These are phyloP conservation scores for Colletotrichum lini DNA, from an alignment of 2,329 filamentous ascomycete genomes.

Conservation along the genomic window DNA sequence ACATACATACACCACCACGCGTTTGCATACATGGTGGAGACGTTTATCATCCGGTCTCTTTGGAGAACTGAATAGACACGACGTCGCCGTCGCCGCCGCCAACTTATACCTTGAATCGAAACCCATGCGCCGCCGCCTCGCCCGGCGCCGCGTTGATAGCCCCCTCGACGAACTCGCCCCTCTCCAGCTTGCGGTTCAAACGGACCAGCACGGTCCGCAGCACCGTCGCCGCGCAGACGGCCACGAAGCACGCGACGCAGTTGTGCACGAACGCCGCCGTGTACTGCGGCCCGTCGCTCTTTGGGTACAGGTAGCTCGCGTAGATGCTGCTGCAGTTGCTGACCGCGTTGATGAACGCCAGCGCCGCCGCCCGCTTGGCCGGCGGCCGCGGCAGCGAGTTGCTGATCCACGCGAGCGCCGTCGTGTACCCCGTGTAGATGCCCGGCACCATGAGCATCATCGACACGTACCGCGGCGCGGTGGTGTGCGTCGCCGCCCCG, in stretches of 20 bases:
- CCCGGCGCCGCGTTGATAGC: slow-evolving; percentile 71
- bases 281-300: slow-evolving; percentile 59
- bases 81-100: not conserved
- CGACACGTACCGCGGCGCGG: slow-evolving; percentile 73
- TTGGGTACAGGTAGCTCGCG: slow-evolving; percentile 77
- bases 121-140: slow-evolving; percentile 71
- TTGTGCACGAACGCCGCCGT: slow-evolving; percentile 77
- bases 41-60: not conserved
- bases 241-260: slow-evolving; percentile 74
- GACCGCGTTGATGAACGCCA: slow-evolving; percentile 81
- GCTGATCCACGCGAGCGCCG: slow-evolving; percentile 79
- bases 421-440: slow-evolving; percentile 64
- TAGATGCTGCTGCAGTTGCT: slow-evolving; percentile 70
- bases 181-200: slow-evolving; percentile 79
- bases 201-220: slow-evolving; percentile 74
- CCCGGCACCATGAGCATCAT: slow-evolving; percentile 57
- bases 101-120: slow-evolving; percentile 73
- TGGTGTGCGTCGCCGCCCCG: slow-evolving; percentile 72
- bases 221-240: slow-evolving; percentile 74
- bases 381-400: slow-evolving; percentile 82
- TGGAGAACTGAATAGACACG: not conserved
- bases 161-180: slow-evolving; percentile 70
- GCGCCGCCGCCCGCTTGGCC: slow-evolving; percentile 77
- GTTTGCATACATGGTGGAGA: not conserved
- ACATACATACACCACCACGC: not conserved